Evolutionary conservation across 495 filamentous ascomycete genomes (phyloP), one percentile per base, ranked within the genome.

Genomic region (Lepidopterella palustris): DNA sequence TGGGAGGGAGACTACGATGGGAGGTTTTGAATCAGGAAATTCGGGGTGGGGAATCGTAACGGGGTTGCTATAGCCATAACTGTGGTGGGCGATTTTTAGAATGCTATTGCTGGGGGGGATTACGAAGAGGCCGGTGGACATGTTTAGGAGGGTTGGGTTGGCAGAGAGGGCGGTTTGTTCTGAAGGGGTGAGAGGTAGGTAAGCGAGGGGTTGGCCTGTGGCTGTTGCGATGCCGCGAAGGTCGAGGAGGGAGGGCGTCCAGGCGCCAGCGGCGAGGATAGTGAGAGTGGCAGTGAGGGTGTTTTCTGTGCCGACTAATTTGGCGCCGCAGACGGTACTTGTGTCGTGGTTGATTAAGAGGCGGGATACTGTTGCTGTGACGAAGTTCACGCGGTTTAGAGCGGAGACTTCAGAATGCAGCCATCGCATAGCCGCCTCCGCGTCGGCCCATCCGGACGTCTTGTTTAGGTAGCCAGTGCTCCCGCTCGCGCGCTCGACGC

Each of bases 221-320:
- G 90, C 85, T 39, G 84, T 77, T 3, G 82, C 84, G 21, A 87
- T 79, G 2, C 88, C 89, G n/a, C 83, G 75, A 0, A 97, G 73
- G 73, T 96, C 87, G 45, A 98, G 74, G 6, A 98, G 74, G 0
- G 78, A 75, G 0, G 81, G 78, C 5, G 88, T 87, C 91, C 91
- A 97, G 0, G 93, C 88, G 5, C 93, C 93, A 0, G 90, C 83
- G 0, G 93, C 90, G 5, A 96, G 77, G 55, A 97, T 74, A 15
- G 86, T 83, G 4, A 97, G 77, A 51, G 88, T 86, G 3, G 90
- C 90, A 0, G 71, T 72, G 4, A 95, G 54, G 8, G 66, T 72
- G 28, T 63, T 63, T 3, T 83, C 82, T 9, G 25, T 2, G 53
- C 82, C 77, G 0, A 69, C 67, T 6, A 92, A 70, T 23, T 64